Percentiles rank a stretch among this genome's conserved stretches.
Conservation (phyloP, 2,329 filamentous ascomycete species). For the Penicillium sp. region DNA sequence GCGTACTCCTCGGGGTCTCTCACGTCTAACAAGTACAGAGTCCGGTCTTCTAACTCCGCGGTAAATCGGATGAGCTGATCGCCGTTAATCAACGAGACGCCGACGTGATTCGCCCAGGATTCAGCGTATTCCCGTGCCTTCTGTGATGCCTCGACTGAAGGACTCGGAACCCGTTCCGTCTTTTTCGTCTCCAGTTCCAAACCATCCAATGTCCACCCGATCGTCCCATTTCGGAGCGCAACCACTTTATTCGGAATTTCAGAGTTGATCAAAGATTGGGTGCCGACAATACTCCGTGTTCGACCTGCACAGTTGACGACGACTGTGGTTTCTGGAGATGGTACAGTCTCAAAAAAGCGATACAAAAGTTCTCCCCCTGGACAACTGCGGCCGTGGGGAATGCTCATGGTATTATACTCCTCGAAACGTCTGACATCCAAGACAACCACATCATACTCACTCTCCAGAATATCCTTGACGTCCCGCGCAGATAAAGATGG, state of each 20-base stretch:
- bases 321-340: slow-evolving; percentile 26
- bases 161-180: slow-evolving; percentile 14
- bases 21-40: slow-evolving; percentile 30
- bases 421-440: slow-evolving; percentile 30
- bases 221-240: slow-evolving; percentile 32
- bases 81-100: slow-evolving; percentile 2
- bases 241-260: slow-evolving; percentile 27
- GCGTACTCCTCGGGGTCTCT: slow-evolving; percentile 30
- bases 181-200: slow-evolving; percentile 25
- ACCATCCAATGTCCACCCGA: slow-evolving; percentile 32
- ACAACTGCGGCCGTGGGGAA: slow-evolving; percentile 31
- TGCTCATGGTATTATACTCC: slow-evolving; percentile 35
- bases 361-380: slow-evolving; percentile 32
- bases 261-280: slow-evolving; percentile 30
- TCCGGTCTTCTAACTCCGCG: slow-evolving; percentile 13
- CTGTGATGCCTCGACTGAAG: slow-evolving; percentile 8
- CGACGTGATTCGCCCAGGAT: slow-evolving; percentile 13
- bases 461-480: slow-evolving; percentile 25
- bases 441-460: slow-evolving; percentile 22
- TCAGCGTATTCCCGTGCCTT: slow-evolving; percentile 9
- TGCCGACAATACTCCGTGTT: slow-evolving; percentile 32
- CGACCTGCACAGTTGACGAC: slow-evolving; percentile 33
- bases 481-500: slow-evolving; percentile 28
- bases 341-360: slow-evolving; percentile 29
- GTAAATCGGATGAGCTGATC: slow-evolving; percentile 10